phyloP scores from a whole-genome alignment of 1,284 basidiomycete genomes.

The Austropuccinia psidii region DNA sequence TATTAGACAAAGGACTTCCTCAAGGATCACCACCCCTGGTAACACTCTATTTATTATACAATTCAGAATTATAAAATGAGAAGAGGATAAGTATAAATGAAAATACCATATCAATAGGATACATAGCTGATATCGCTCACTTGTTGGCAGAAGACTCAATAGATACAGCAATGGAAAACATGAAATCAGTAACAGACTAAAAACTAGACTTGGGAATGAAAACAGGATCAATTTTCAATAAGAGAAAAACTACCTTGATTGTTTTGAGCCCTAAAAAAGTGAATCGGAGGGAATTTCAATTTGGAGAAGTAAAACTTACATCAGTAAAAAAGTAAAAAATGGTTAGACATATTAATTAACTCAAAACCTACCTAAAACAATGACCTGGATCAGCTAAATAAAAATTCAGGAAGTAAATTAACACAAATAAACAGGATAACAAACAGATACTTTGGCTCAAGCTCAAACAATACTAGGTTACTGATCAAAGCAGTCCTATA shows the following conservation, averaged over 20 bases:
- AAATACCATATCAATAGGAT: background rate
- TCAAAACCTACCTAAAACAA: background rate
- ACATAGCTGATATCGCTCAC: constrained; percentile 4
- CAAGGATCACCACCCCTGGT: constrained; percentile 14
- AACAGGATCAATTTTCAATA: constrained; percentile 8
- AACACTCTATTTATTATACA: constrained; percentile 22
- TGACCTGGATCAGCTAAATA: background rate
- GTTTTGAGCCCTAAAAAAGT: background rate
- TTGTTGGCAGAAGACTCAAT: background rate
- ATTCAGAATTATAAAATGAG: background rate
- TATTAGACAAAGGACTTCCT: constrained; percentile 5
- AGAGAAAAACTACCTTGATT: background rate
- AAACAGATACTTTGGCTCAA: background rate
- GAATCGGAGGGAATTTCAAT: background rate
- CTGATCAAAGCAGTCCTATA: background rate
- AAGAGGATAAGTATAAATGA: background rate
- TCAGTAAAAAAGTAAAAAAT: background rate
- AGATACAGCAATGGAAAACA: background rate
- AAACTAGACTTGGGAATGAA: background rate
- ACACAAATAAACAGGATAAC: background rate
- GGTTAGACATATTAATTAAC: background rate
- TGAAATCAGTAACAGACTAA: background rate
- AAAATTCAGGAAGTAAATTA: background rate
- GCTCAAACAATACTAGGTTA: background rate
- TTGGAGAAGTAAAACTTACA: background rate